These are phyloP conservation scores for Lasiosphaeria ovina DNA, from an alignment of 495 filamentous ascomycete genomes.

Conservation along the genomic window DNA sequence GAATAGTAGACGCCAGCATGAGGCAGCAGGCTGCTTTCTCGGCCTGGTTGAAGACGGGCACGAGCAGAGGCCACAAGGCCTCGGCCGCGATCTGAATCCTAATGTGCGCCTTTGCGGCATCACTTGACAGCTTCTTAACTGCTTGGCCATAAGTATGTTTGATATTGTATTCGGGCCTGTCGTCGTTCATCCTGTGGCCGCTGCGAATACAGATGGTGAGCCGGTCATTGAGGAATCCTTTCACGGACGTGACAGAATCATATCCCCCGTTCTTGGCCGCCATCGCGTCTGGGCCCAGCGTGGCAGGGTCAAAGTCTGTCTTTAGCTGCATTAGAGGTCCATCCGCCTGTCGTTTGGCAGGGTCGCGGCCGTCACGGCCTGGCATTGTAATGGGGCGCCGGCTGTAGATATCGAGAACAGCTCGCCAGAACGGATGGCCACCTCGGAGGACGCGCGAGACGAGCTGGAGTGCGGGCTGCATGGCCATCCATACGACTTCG, in stretches of 20 bases:
- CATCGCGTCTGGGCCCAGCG: too few species aligned
- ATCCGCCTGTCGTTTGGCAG: neutral
- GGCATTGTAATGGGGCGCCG: constrained; percentile 6
- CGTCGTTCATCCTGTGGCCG: too few species aligned
- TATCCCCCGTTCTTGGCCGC: too few species aligned
- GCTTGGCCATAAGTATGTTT: too few species aligned
- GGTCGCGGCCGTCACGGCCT: neutral
- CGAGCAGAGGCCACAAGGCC: constrained; percentile 35
- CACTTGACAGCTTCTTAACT: neutral
- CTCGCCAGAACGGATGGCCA: constrained; percentile 18
- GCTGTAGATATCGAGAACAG: constrained; percentile 23
- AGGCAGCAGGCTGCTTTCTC: constrained; percentile 31
- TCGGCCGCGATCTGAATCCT: constrained; percentile 21
- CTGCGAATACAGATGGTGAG: too few species aligned
- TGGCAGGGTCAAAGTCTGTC: neutral
- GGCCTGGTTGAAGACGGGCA: constrained; percentile 24
- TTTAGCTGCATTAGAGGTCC: neutral
- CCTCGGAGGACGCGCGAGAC: constrained; percentile 22
- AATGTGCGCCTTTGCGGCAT: neutral
- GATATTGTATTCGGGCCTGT: too few species aligned
- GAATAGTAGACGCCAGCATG: constrained; percentile 25
- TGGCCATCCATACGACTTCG: constrained; percentile 31
- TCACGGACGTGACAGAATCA: too few species aligned
- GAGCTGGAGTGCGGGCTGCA: constrained; percentile 34
- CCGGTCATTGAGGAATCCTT: too few species aligned